Evolutionary conservation across 2,329 filamentous ascomycete species (phyloP), one percentile per base, ranked within the genome.

Genomic region (Penicillium glabrum): DNA sequence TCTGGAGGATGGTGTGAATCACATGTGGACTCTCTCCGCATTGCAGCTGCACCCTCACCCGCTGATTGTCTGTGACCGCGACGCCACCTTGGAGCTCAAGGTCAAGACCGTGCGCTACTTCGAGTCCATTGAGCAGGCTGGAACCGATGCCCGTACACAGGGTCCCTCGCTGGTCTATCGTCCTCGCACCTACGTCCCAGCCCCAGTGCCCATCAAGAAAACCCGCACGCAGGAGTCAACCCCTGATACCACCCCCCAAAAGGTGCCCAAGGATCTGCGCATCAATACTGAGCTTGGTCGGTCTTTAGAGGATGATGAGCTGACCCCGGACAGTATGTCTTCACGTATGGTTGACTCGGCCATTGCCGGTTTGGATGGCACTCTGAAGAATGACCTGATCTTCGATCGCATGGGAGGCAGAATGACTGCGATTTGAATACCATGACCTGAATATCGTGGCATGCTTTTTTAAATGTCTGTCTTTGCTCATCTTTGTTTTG

Each of bases 21-120:
- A 95, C 77, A 93, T 93, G 89, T 96, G 91, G 90, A 93, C 91
- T 1, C 82, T 95, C 7, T 93, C 90, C 9, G 86, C 86, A 53
- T 80, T 96, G 43, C 91, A 96, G 72, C 78, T 93, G 61, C 91
- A 95, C 72, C 88, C 86, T 3, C 88, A 93, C 67, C 87, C 90
- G 52, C 86, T 95, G 81, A 86, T 95, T 63, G 89, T 93, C 10
- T 89, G 89, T 46, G 91, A 96, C 67, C 89, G 93, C 67, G 90
- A 93, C 69, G 87, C 88, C 16, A 90, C 88, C 1, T 77, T 89
- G 14, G 87, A 90, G 72, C 77, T 90, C 51, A 86, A 87, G 70
- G 87, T 90, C 60, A 90, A 90, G 79, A 90, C 88, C 0, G 88
- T 90, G 67, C 83, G 82, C 78, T 89, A 89, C 72, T 89, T 89